These are phyloP conservation scores for Aspergillus ustus DNA, from an alignment of 2,329 filamentous ascomycete species.

Conservation along the genomic window DNA sequence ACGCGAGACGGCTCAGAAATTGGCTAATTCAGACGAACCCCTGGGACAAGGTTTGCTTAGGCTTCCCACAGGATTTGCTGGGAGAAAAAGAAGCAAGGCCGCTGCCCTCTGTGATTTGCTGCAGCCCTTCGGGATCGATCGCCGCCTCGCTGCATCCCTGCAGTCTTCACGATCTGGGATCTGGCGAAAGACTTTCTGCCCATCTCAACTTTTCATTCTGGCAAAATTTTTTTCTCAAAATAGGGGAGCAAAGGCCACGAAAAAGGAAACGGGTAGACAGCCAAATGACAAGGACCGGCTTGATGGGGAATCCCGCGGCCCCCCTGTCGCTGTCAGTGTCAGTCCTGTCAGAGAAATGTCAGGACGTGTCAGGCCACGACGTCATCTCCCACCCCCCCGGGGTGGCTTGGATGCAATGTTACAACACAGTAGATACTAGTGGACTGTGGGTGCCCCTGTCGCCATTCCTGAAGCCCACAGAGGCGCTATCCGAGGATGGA, in stretches of 20 bases:
- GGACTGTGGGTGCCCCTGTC: slow-evolving; percentile 3
- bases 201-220: neutral
- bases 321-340: slow-evolving; percentile 5
- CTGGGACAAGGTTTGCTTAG: slow-evolving; percentile 12
- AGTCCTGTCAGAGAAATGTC: slow-evolving; percentile 13
- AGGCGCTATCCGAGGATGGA: slow-evolving; percentile 6
- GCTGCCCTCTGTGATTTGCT: slow-evolving; percentile 1
- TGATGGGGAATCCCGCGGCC: slow-evolving; percentile 3
- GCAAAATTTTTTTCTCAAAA: neutral
- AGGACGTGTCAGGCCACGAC: neutral
- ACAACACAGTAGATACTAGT: neutral
- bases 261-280: neutral
- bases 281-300: neutral
- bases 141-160: slow-evolving; percentile 18
- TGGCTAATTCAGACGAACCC: slow-evolving; percentile 12
- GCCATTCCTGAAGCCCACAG: neutral
- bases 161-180: slow-evolving; percentile 20
- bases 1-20: neutral
- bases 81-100: neutral
- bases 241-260: neutral
- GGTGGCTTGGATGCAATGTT: neutral
- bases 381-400: slow-evolving; percentile 6
- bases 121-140: slow-evolving; percentile 19
- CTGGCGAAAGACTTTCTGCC: neutral
- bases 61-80: neutral